Percentiles rank a stretch among this genome's conserved stretches.
These are phyloP conservation scores for Pestalotiopsis sp. DNA, from an alignment of 2,329 filamentous ascomycete species.

Conservation along the genomic window DNA sequence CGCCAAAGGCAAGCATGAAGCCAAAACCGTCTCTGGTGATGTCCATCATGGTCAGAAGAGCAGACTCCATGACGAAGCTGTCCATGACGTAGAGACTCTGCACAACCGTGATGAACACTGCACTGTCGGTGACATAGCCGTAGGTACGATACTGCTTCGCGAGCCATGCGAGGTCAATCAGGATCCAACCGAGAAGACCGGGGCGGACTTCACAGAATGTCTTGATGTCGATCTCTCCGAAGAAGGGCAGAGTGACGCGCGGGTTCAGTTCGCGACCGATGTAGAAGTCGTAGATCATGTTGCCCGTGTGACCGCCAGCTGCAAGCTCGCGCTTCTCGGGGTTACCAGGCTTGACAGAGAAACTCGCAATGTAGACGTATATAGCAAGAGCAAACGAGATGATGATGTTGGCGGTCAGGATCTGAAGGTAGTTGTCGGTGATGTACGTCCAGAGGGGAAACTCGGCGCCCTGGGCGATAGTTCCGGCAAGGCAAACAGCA, in stretches of 20 bases:
- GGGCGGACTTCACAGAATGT: slow-evolving; percentile 89
- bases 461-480: slow-evolving; percentile 73
- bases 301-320: slow-evolving; percentile 79
- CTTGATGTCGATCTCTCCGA: slow-evolving; percentile 90
- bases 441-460: slow-evolving; percentile 93
- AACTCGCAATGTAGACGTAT: slow-evolving; percentile 82
- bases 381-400: slow-evolving; percentile 73
- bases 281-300: slow-evolving; percentile 92
- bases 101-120: slow-evolving; percentile 75
- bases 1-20: slow-evolving; percentile 92
- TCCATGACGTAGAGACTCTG: slow-evolving; percentile 86
- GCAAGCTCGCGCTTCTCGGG: slow-evolving; percentile 76
- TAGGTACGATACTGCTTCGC: slow-evolving; percentile 87
- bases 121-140: slow-evolving; percentile 83
- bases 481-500: slow-evolving; percentile 72
- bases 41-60: slow-evolving; percentile 92
- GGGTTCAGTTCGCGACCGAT: slow-evolving; percentile 96
- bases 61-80: slow-evolving; percentile 82
- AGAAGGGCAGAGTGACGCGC: slow-evolving; percentile 73
- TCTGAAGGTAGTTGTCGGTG: slow-evolving; percentile 84
- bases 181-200: slow-evolving; percentile 85
- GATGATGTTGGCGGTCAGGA: slow-evolving; percentile 81
- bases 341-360: slow-evolving; percentile 78
- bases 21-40: slow-evolving; percentile 93
- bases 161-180: slow-evolving; percentile 82